phyloP scores from a whole-genome alignment of 1,284 basidiomycete species.

The Psilocybe mexicana region DNA sequence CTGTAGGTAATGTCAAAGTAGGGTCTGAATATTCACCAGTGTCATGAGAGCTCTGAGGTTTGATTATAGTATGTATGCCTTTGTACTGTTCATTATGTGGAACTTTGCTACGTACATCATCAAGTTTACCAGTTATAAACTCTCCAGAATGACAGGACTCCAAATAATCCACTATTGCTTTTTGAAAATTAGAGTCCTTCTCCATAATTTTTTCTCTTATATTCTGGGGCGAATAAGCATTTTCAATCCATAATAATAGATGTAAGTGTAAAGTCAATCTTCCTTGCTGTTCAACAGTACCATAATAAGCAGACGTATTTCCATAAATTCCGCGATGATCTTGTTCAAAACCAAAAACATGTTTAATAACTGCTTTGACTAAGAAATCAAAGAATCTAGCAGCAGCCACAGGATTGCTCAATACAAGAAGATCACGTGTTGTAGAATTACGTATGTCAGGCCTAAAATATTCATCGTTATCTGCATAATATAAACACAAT shows the following conservation, averaged over 20 bases:
- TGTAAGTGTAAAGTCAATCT: slow-evolving; percentile 35
- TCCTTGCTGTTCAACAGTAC: slow-evolving; percentile 40
- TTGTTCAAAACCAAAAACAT: slow-evolving; percentile 22
- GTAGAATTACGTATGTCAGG: slow-evolving; percentile 4
- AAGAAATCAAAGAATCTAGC: slow-evolving; percentile 34
- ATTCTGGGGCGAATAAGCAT: slow-evolving; percentile 26
- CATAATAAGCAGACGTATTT: slow-evolving; percentile 33
- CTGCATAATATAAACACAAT: slow-evolving; percentile 31
- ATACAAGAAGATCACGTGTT: slow-evolving; percentile 22
- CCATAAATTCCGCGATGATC: slow-evolving; percentile 25
- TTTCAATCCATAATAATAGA: slow-evolving; percentile 32
- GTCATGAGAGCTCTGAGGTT: background rate
- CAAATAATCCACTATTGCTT: too few species aligned
- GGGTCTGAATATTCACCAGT: slow-evolving; percentile 1
- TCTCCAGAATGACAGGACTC: too few species aligned
- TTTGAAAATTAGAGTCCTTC: too few species aligned
- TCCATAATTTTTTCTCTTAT: slow-evolving; percentile 12
- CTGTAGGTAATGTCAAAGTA: slow-evolving; percentile 9
- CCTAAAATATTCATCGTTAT: slow-evolving; percentile 11
- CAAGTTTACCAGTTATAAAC: too few species aligned
- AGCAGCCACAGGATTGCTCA: slow-evolving; percentile 33
- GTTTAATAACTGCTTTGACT: slow-evolving; percentile 25
- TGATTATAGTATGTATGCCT: too few species aligned
- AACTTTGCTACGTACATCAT: too few species aligned
- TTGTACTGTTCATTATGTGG: too few species aligned